These are phyloP conservation scores for Populus euphratica DNA, from an alignment of 345 rosid genomes.

Conservation along the genomic window DNA sequence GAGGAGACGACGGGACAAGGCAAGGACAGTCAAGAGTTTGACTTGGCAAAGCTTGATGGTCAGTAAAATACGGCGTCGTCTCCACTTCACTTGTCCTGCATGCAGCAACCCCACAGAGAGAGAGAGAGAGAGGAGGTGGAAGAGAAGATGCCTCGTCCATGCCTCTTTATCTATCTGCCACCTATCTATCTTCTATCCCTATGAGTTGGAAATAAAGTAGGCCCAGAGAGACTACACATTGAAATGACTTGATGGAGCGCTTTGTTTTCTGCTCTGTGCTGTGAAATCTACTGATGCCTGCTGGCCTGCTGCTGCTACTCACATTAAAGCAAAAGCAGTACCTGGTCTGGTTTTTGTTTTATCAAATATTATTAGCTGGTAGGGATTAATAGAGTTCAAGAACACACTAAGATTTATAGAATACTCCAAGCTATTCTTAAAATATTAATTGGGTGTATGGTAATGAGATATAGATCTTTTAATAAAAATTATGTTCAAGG, in stretches of 20 bases:
- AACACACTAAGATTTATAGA: not conserved
- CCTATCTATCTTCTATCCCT: no score
- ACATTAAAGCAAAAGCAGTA: not conserved
- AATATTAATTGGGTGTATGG: no score
- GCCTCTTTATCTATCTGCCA: no score
- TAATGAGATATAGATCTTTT: no score
- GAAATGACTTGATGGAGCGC: not conserved
- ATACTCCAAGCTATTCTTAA: no score
- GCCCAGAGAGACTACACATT: no score
- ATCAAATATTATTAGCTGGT: not conserved
- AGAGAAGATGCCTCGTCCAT: no score
- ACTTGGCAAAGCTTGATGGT: not conserved
- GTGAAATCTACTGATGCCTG: not conserved
- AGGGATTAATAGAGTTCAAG: not conserved
- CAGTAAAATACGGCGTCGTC: not conserved
- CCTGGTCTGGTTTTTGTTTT: not conserved
- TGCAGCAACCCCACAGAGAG: not conserved
- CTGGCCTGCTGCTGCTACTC: not conserved
- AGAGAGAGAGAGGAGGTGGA: not conserved
- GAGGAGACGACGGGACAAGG: not conserved
- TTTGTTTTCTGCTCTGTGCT: not conserved
- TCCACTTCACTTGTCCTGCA: not conserved
- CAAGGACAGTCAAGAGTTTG: not conserved
- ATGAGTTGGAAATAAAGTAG: no score
- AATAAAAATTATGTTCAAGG: no score